A percentile compares a stretch with the other conserved stretches of the same genome.
Conservation (phyloP, 495 filamentous ascomycete genomes). For the Talaromyces nanjingensis region DNA sequence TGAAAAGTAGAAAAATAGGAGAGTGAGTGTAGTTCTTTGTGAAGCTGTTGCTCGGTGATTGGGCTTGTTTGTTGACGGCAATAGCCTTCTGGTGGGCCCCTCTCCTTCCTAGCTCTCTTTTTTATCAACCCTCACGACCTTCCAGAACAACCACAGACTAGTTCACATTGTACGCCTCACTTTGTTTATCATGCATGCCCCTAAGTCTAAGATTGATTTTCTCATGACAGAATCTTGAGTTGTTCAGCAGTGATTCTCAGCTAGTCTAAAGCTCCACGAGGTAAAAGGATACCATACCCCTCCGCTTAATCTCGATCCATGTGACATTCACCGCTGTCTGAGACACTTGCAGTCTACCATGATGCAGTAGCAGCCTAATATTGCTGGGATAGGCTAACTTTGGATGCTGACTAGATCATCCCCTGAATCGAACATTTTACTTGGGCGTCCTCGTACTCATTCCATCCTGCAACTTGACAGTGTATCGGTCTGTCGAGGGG, state of each 20-base stretch:
- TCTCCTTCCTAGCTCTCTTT: background rate
- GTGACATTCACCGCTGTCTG: conserved; percentile 2
- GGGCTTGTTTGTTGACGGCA: background rate
- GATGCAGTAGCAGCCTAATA: background rate
- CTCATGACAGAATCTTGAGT: background rate
- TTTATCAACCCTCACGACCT: background rate
- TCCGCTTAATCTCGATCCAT: background rate
- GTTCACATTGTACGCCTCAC: background rate
- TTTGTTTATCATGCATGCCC: background rate
- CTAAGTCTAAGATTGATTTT: background rate
- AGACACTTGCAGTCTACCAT: background rate
- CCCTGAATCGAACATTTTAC: background rate
- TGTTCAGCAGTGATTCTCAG: background rate
- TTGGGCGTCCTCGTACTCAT: background rate
- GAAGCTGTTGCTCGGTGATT: background rate
- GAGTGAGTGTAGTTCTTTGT: background rate
- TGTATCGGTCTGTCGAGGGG: background rate
- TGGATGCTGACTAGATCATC: background rate
- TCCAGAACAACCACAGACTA: background rate
- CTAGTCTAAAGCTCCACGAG: background rate
- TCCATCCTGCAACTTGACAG: background rate
- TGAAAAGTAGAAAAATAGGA: background rate
- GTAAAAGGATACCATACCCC: background rate
- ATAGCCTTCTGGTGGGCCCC: background rate
- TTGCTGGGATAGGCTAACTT: background rate